Base-by-base conservation (phyloP, 2,329 filamentous ascomycete genomes). In the Alternaria sp. region DNA sequence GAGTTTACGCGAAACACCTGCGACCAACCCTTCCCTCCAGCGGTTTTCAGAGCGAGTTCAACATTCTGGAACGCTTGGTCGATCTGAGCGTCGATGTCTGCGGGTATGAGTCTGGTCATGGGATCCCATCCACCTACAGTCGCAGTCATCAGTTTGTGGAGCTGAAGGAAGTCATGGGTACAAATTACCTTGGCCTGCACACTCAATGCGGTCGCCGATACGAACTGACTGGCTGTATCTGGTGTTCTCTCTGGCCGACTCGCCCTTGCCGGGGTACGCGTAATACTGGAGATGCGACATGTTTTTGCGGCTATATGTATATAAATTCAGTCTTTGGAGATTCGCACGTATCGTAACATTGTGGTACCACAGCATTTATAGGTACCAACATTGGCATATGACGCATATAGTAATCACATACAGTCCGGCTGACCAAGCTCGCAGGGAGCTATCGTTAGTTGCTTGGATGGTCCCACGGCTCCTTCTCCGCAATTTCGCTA, bases 21-120 rank as follows among this genome's bases (percentile, higher is more conserved):
- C n/a, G 73, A 72, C 85, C 85, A 87, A 3, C 86, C 86, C 61
- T 85, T 83, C 0, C 85, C 86, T 1, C 88, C 88, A 0, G 86
- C 86, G 15, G 83, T 69, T 45, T 81, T 82, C 5, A 90, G 75
- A 26, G 73, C 78, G 6, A 81, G 71, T 1, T 90, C 86, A 10
- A 89, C 84, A 59, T 89, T 90, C 4, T 71, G 74, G 67, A 90
- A 90, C 0, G 87, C 85, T 57, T 79, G 77, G 28, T 77, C 73
- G 63, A 80, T 79, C 51, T 81, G 66, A 0, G 59, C 69, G 44
- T 74, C 67, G 60, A 77, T 65, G 10, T 76, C 71, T 9, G 51
- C 46, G 43, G 62, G 49, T 43, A 73, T 65, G 4, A 56, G 56
- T 13, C 63, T 59, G 4, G 68, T 73, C 17, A 69, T 23, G 5